Percentiles rank a stretch among this genome's conserved stretches.
phyloP scores from a whole-genome alignment of 1,284 basidiomycete species.

The Ceratobasidium sp. region DNA sequence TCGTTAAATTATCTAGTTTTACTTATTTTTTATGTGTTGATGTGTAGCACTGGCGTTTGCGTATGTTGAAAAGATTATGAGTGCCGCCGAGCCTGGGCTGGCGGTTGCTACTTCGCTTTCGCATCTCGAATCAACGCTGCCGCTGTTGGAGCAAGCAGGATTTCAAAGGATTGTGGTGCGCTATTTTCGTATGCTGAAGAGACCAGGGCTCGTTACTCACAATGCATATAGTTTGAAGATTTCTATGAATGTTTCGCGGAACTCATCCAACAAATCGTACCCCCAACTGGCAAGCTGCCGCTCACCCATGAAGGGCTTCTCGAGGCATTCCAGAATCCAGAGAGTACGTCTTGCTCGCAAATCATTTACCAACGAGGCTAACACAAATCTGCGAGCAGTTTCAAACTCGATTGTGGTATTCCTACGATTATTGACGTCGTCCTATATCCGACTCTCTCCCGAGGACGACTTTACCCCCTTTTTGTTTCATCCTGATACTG shows the following conservation, averaged over 20 bases:
- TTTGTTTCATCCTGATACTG: constrained; percentile 79
- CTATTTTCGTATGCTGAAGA: constrained; percentile 50
- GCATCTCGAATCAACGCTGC: constrained; percentile 66
- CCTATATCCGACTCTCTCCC: constrained; percentile 78
- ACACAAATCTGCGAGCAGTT: constrained; percentile 57
- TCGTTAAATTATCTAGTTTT: neutral
- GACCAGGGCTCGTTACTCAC: neutral
- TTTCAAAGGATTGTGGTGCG: constrained; percentile 76
- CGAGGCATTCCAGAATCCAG: constrained; percentile 67
- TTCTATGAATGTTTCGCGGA: constrained; percentile 67
- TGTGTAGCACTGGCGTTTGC: constrained; percentile 75
- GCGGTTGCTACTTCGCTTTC: constrained; percentile 69
- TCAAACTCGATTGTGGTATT: constrained; percentile 81
- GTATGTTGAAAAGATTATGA: constrained; percentile 72
- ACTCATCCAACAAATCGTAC: constrained; percentile 62
- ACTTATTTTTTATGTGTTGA: neutral
- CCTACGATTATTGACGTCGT: constrained; percentile 84
- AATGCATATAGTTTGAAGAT: constrained; percentile 56
- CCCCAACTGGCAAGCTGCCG: constrained; percentile 56
- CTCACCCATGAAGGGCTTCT: constrained; percentile 63
- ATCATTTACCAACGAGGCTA: neutral
- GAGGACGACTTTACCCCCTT: constrained; percentile 74
- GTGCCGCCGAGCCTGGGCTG: constrained; percentile 60
- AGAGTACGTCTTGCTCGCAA: constrained; percentile 60
- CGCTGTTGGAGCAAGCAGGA: constrained; percentile 70